Evolutionary conservation across 352 stramenopile species (phyloP).

Genomic region (Phytophthora citricola): DNA sequence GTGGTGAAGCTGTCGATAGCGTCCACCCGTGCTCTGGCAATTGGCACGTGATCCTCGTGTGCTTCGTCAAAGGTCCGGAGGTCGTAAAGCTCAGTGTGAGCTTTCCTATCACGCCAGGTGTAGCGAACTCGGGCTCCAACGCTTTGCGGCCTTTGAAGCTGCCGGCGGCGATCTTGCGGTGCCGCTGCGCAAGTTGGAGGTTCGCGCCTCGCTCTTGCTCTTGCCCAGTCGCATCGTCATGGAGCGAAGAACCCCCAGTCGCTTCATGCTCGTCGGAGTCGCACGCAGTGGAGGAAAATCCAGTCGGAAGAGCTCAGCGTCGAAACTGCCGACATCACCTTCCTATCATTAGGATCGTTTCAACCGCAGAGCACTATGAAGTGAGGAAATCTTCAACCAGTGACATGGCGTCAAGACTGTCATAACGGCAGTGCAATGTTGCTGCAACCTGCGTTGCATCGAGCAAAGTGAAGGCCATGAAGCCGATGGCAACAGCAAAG

Average conservation of each 20-base stretch:
- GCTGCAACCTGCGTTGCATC: constrained; percentile 1
- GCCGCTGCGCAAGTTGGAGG: constrained; percentile 75
- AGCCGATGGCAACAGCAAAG: not conserved
- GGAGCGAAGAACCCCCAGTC: constrained; percentile 15
- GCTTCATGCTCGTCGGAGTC: constrained; percentile 31
- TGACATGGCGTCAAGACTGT: constrained; percentile 14
- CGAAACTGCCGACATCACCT: constrained; percentile 7
- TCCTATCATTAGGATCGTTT: constrained; percentile 14
- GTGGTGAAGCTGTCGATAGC: constrained; percentile 34
- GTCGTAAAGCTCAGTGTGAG: constrained; percentile 63
- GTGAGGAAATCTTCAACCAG: constrained; percentile 14
- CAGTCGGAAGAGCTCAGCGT: constrained; percentile 8
- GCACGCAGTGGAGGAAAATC: constrained; percentile 25
- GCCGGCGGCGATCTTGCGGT: constrained; percentile 60
- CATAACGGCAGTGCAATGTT: constrained; percentile 4
- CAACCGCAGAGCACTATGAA: not conserved
- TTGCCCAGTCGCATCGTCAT: constrained; percentile 1
- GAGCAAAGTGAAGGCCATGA: constrained; percentile 14
- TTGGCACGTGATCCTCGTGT: constrained; percentile 55
- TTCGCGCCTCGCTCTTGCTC: constrained; percentile 63
- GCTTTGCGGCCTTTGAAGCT: constrained; percentile 49
- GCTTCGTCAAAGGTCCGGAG: constrained; percentile 39
- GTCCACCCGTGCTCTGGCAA: constrained; percentile 69
- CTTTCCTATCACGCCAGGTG: constrained; percentile 57
- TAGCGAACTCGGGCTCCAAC: constrained; percentile 56